These are phyloP conservation scores for Schizopora paradoxa DNA, from an alignment of 1,284 basidiomycete species.

Conservation along the genomic window DNA sequence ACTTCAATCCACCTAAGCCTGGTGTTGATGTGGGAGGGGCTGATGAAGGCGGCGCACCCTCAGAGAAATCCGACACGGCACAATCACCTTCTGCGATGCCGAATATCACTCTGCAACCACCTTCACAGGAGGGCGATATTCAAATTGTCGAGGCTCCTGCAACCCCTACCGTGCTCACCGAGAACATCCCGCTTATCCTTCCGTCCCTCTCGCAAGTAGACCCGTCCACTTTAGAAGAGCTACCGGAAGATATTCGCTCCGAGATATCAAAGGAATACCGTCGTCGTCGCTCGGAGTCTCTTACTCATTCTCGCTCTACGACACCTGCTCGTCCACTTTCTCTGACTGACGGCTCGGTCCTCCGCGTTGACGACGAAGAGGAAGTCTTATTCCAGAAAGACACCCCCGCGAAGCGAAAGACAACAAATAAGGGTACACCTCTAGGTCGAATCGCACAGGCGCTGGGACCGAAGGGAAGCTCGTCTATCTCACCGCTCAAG, in stretches of 20 bases:
- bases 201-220: constrained; percentile 76
- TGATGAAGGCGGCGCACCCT: constrained; percentile 14
- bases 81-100: constrained; percentile 17
- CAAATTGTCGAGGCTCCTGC: constrained; percentile 18
- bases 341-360: constrained; percentile 1
- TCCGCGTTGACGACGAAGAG: neutral
- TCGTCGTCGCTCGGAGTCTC: constrained; percentile 50
- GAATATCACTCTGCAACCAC: constrained; percentile 29
- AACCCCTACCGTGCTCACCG: constrained; percentile 7
- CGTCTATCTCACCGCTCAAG: constrained; percentile 34
- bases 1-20: constrained; percentile 12
- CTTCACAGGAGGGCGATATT: constrained; percentile 30
- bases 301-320: constrained; percentile 24
- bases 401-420: constrained; percentile 6
- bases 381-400: neutral
- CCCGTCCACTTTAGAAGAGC: constrained; percentile 59
- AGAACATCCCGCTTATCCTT: constrained; percentile 33
- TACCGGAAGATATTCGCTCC: constrained; percentile 64
- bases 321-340: constrained; percentile 11
- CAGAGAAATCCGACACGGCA: constrained; percentile 8
- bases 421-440: constrained; percentile 17
- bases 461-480: constrained; percentile 49
- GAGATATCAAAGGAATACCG: constrained; percentile 68
- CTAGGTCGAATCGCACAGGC: constrained; percentile 45
- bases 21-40: constrained; percentile 6